phyloP scores from a whole-genome alignment of 805 yeast species.

The Pichia kluyveri region DNA sequence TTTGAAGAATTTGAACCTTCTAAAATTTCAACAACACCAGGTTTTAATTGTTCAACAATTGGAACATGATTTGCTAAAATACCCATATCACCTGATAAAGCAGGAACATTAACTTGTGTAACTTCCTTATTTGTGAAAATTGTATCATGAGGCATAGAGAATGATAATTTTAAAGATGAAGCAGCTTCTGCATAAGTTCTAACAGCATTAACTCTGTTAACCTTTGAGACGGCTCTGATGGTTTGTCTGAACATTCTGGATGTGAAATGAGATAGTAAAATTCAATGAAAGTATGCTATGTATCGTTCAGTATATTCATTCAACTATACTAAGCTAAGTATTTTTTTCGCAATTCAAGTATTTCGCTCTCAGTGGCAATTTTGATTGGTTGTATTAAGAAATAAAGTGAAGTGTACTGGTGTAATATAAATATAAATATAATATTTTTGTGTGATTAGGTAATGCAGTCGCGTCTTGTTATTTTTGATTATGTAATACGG shows the following conservation, averaged over 20 bases:
- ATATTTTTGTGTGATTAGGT: too few species aligned
- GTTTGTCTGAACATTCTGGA: slow-evolving; percentile 53
- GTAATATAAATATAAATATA: too few species aligned
- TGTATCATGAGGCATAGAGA: slow-evolving; percentile 80
- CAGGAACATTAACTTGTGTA: slow-evolving; percentile 89
- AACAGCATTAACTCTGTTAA: slow-evolving; percentile 47
- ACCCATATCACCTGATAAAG: slow-evolving; percentile 94
- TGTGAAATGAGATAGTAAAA: not conserved
- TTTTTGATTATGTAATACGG: too few species aligned
- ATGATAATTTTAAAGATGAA: slow-evolving; percentile 75
- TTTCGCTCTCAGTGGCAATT: not conserved
- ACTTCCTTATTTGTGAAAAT: slow-evolving; percentile 26
- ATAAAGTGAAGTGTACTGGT: not conserved
- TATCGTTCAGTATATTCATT: too few species aligned
- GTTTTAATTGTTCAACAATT: slow-evolving; percentile 88
- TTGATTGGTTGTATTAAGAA: too few species aligned
- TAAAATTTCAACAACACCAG: slow-evolving; percentile 90
- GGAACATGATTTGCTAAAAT: slow-evolving; percentile 97
- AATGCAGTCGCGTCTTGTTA: too few species aligned
- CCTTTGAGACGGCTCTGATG: slow-evolving; percentile 51
- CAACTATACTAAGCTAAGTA: too few species aligned
- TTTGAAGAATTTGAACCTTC: slow-evolving; percentile 67
- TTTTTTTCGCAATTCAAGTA: not conserved
- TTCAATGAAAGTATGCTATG: too few species aligned
- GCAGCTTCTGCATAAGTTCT: slow-evolving; percentile 90